Evolutionary conservation across 2,329 filamentous ascomycete species (phyloP), one percentile per base, ranked within the genome.

Genomic region (Lasiodiplodia theobromae): DNA sequence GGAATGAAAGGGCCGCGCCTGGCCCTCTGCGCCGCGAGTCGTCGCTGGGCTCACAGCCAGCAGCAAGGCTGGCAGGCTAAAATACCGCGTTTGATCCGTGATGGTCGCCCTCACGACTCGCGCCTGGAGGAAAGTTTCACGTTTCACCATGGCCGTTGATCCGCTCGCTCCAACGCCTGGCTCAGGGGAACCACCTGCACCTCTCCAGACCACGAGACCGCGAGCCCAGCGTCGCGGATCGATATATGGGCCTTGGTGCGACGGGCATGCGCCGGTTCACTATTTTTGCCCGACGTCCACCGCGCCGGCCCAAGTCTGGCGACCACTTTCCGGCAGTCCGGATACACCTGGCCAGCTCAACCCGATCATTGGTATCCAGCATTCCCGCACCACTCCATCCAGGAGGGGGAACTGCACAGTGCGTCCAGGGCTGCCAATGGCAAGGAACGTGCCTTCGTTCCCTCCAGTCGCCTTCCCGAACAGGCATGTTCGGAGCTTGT

Each of bases 81-180:
- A 64, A 64, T 64, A 40, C 60, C 60, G 60, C 60, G 60, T 52
- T 38, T 64, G 60, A 64, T 52, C 57, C 57, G 57, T 60, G 60
- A 64, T 40, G 52, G 60, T 64, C 60, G 60, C 60, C 60, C 23
- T 47, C 60, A 64, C 60, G 60, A 64, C 44, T 64, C 60, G 60
- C 60, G 21, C n/a, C 57, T 38, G 47, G 60, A 52, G 28, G 44
- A 52, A 28, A 52, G 44, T 64, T 52, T 53, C 60, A 64, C 60
- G 60, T 64, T 49, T 64, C 60, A 64, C 60, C 60, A 64, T 64
- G 28, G 47, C 44, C 23, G 60, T 31, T 64, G 60, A 64, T 31
- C 60, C 28, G 12, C 60, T 64, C 47, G 60, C 47, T 38, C 28
- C 60, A 64, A 52, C 60, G 60, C 60, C 60, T 64, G 60, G 60